Conservation (phyloP, 2,329 filamentous ascomycete species). For the Clarireedia hainanense region DNA sequence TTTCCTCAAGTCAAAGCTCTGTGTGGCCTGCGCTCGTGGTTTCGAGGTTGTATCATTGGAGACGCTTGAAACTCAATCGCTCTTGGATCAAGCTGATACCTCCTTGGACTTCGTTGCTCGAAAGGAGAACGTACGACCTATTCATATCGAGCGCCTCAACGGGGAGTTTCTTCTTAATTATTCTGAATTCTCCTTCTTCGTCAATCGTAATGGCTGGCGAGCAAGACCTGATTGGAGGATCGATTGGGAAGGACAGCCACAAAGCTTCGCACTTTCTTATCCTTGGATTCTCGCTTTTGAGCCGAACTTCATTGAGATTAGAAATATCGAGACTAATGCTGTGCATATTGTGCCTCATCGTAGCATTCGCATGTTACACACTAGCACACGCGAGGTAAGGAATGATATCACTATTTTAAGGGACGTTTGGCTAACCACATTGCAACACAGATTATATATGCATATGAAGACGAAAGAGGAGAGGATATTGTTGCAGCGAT, state of each 20-base stretch:
- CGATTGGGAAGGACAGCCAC: constrained; percentile 91
- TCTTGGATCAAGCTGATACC: constrained; percentile 95
- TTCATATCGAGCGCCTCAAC: constrained; percentile 94
- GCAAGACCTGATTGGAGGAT: constrained; percentile 95
- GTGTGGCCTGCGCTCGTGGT: constrained; percentile 88
- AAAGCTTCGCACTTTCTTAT: constrained; percentile 87
- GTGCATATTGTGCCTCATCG: constrained; percentile 95
- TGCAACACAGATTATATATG: constrained; percentile 73
- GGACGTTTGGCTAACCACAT: too few relatives aligned
- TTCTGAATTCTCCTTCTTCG: constrained; percentile 98
- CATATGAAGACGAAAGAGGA: constrained; percentile 91
- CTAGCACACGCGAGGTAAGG: constrained; percentile 88
- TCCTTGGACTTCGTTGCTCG: constrained; percentile 94
- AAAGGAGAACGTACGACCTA: constrained; percentile 87
- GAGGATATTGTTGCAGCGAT: constrained; percentile 91
- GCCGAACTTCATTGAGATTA: constrained; percentile 92
- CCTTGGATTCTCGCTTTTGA: constrained; percentile 98
- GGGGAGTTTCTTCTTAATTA: constrained; percentile 98
- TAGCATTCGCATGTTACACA: constrained; percentile 96
- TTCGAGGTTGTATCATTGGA: constrained; percentile 97
- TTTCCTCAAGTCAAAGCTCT: constrained; percentile 93
- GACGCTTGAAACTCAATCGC: constrained; percentile 93
- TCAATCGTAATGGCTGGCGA: constrained; percentile 97
- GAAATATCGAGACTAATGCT: constrained; percentile 88
- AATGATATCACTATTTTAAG: constrained; percentile 16